phyloP scores from a whole-genome alignment of 2,329 filamentous ascomycete genomes.

The Arthrobotrys pseudoclavata region DNA sequence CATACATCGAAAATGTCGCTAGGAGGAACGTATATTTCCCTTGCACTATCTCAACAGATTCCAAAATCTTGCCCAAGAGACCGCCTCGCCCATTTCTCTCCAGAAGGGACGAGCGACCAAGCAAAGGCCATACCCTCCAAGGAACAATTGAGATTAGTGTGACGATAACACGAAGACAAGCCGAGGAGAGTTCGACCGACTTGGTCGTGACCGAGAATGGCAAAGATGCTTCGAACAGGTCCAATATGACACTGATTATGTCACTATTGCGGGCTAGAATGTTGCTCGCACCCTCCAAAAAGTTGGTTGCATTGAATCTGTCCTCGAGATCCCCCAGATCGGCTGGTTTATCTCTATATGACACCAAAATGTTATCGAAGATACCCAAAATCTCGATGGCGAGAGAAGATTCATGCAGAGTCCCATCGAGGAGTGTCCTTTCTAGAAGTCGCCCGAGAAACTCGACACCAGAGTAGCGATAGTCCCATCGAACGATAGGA shows the following conservation, averaged over 20 bases:
- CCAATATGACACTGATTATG: constrained; percentile 83
- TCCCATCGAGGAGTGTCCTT: constrained; percentile 60
- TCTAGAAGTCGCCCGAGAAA: constrained; percentile 63
- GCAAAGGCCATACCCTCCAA: constrained; percentile 88
- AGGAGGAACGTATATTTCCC: constrained; percentile 83
- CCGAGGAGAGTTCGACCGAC: constrained; percentile 76
- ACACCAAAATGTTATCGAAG: constrained; percentile 57
- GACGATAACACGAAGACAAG: constrained; percentile 84
- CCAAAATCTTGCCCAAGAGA: constrained; percentile 81
- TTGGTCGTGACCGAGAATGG: constrained; percentile 72
- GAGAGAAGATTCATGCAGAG: constrained; percentile 53
- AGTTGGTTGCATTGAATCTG: constrained; percentile 46
- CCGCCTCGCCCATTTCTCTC: constrained; percentile 81
- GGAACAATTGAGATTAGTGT: constrained; percentile 80
- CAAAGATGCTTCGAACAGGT: constrained; percentile 78
- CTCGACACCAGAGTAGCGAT: constrained; percentile 62
- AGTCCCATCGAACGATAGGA: constrained; percentile 62
- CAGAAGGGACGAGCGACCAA: constrained; percentile 84
- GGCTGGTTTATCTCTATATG: constrained; percentile 41
- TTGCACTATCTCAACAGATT: constrained; percentile 82
- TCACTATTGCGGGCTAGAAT: constrained; percentile 74
- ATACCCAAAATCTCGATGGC: constrained; percentile 63
- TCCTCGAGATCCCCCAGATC: constrained; percentile 63
- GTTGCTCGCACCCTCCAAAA: constrained; percentile 74
- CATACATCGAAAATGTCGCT: constrained; percentile 80